Conservation (phyloP, 306 rosid species). For the Vigna unguiculata region DNA sequence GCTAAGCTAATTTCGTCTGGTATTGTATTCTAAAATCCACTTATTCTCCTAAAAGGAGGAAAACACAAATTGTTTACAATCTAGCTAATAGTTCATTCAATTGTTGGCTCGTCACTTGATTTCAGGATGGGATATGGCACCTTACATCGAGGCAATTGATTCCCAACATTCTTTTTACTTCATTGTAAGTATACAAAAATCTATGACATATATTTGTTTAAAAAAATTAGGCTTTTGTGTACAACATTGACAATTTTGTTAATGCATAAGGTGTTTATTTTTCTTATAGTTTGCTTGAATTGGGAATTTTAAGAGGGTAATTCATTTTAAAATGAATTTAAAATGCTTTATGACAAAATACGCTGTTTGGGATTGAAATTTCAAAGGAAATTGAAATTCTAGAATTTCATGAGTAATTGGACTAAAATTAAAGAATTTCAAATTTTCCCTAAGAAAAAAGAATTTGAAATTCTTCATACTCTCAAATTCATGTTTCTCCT, state of each 20-base stretch:
- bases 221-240: conserved; percentile 40
- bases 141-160: conserved; percentile 92
- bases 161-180: conserved; percentile 70
- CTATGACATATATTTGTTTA: conserved; percentile 35
- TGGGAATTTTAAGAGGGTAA: no score
- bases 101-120: conserved; percentile 39
- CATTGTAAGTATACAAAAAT: conserved; percentile 58
- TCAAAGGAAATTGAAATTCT: no score
- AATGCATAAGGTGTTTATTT: conserved; percentile 6
- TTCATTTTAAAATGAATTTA: no score
- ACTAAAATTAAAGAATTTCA: no score
- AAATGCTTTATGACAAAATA: no score
- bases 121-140: conserved; percentile 99
- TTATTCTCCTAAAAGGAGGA: neutral
- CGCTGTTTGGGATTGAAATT: no score
- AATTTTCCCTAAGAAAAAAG: no score
- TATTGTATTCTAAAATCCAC: conserved; percentile 11
- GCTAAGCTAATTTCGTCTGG: conserved; percentile 5
- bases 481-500: no score
- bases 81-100: conserved; percentile 17
- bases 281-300: neutral
- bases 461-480: no score
- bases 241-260: conserved; percentile 14
- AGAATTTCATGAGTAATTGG: no score
- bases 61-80: conserved; percentile 18